phyloP scores from a whole-genome alignment of 257 asterid species.

The Ilex asprella region DNA sequence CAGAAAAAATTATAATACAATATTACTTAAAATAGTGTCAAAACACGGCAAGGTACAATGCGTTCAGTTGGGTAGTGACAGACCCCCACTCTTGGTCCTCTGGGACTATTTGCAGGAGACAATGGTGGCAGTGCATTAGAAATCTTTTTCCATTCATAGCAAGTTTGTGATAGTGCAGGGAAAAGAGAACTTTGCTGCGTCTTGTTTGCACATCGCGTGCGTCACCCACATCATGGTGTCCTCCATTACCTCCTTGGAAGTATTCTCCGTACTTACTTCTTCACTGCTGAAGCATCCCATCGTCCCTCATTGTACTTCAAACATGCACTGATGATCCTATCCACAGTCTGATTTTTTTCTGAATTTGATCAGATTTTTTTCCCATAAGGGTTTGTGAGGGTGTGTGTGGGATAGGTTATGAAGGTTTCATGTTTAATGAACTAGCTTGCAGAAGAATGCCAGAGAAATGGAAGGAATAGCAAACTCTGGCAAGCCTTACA shows the following conservation, averaged over 20 bases:
- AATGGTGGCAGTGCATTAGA: slow-evolving; percentile 21
- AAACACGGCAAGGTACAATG: too few relatives aligned
- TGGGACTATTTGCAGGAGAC: slow-evolving; percentile 25
- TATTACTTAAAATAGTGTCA: too few relatives aligned
- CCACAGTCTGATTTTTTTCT: background rate
- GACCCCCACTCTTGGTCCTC: slow-evolving; percentile 27
- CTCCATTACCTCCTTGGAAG: slow-evolving; percentile 32
- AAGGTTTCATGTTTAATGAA: too few relatives aligned
- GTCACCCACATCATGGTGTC: slow-evolving; percentile 41
- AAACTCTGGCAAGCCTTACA: too few relatives aligned
- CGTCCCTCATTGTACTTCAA: slow-evolving; percentile 11
- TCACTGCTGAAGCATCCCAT: too few relatives aligned
- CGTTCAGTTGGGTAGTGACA: slow-evolving; percentile 7
- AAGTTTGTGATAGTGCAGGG: slow-evolving; percentile 18
- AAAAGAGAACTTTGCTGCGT: slow-evolving; percentile 12
- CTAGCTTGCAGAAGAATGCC: too few relatives aligned
- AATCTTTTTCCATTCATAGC: slow-evolving; percentile 16
- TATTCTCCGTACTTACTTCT: background rate
- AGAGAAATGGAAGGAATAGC: too few relatives aligned
- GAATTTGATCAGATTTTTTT: too few relatives aligned
- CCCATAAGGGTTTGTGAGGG: too few relatives aligned
- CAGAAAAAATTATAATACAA: too few relatives aligned
- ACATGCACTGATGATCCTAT: slow-evolving; percentile 8
- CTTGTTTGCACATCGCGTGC: slow-evolving; percentile 43
- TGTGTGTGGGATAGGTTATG: too few relatives aligned